Percentiles rank a stretch among this genome's conserved stretches.
Evolutionary conservation across 2,329 filamentous ascomycete genomes (phyloP).

Genomic region (Calcarisporium arbuscula): DNA sequence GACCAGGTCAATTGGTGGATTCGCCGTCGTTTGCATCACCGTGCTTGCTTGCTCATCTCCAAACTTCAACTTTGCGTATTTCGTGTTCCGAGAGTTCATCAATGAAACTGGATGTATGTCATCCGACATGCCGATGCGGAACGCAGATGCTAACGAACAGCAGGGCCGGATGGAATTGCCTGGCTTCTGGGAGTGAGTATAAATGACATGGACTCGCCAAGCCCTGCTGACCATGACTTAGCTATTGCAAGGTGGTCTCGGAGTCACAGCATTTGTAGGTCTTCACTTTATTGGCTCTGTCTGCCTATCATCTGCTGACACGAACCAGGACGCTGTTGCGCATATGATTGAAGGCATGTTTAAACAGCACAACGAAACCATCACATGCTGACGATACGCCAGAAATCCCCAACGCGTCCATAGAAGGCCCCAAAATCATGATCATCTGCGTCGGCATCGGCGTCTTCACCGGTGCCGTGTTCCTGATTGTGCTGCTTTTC

Average conservation of each 20-base stretch:
- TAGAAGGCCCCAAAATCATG: conserved; percentile 27
- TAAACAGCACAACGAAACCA: neutral
- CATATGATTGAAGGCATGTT: conserved; percentile 25
- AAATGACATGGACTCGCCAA: fast-evolving
- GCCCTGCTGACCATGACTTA: conserved; percentile 5
- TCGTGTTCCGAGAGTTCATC: conserved; percentile 25
- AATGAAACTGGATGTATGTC: conserved; percentile 22
- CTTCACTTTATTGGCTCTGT: no score
- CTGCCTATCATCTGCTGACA: neutral
- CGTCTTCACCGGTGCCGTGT: conserved; percentile 55
- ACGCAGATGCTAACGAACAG: neutral
- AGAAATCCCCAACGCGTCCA: conserved; percentile 24
- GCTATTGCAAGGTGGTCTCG: conserved; percentile 25
- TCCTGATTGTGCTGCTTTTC: conserved; percentile 57
- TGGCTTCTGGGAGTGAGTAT: conserved; percentile 23
- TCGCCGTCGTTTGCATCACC: conserved; percentile 62
- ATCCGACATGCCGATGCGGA: neutral
- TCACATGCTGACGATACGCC: neutral
- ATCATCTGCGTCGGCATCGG: conserved; percentile 57
- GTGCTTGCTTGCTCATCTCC: conserved; percentile 59
- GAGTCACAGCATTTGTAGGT: conserved; percentile 23
- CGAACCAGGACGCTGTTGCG: conserved; percentile 22
- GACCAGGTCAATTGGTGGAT: conserved; percentile 61
- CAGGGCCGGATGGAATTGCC: conserved; percentile 24
- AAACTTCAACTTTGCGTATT: conserved; percentile 38